Conservation (phyloP, 345 rosid genomes). For the Salix arbutifolia region DNA sequence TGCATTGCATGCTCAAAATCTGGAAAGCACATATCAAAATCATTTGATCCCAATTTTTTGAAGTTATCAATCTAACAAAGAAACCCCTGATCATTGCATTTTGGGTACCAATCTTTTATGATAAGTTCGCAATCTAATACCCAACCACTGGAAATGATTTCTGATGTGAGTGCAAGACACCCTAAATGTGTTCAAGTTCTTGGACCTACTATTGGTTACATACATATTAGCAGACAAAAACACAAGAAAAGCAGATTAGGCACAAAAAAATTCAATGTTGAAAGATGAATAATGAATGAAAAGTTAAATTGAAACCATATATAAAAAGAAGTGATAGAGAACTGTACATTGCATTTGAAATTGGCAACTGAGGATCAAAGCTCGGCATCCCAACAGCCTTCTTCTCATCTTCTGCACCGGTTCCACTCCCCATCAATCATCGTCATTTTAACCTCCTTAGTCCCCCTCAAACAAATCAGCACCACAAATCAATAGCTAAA, state of each 20-base stretch:
- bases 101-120: neutral
- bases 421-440: conserved; percentile 23
- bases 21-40: neutral
- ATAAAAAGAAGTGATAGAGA: neutral
- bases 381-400: conserved; percentile 38
- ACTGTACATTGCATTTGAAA: conserved; percentile 32
- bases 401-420: conserved; percentile 35
- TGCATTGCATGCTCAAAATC: neutral
- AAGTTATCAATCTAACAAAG: neutral
- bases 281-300: neutral
- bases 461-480: conserved; percentile 16
- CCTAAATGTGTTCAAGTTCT: neutral
- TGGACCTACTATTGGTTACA: neutral
- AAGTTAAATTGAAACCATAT: neutral
- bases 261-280: neutral
- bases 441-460: conserved; percentile 10
- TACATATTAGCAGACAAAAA: neutral
- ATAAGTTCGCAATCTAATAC: neutral
- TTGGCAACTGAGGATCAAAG: conserved; percentile 31
- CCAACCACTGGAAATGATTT: neutral
- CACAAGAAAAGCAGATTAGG: neutral
- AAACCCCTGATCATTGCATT: neutral
- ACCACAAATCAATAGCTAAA: conserved; percentile 4
- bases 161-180: neutral
- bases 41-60: neutral